Base-by-base conservation (phyloP, 805 yeast genomes). In the Ascoidea rubescens region DNA sequence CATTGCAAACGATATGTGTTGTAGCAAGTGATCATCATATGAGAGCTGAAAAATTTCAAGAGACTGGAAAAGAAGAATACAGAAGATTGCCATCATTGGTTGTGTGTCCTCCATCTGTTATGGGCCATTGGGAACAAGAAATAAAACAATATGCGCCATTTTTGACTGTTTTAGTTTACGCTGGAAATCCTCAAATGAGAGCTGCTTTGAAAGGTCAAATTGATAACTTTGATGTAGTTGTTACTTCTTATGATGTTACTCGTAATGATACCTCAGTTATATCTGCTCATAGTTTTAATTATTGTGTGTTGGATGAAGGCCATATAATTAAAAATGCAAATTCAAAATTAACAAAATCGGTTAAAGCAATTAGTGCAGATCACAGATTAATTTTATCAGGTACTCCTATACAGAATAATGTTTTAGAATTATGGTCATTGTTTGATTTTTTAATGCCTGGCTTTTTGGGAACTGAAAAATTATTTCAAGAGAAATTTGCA, bases 381-480 rank as follows among this genome's bases (percentile, higher is more conserved):
- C 99, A 93, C 67, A 71, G 99, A 51, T 74, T 93, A 57, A 83
- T 93, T 46, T 72, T 93, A 55, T 87, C 98, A 0, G 99, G 99
- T 60, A 93, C 99, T 0, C 99, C 99, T 12, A 93, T 93, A 60
- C 99, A 93, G 66, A 93, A 93, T 64, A 93, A 93, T 62, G 99
- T 93, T 2, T 73, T 93, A 47, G 99, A 93, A 66, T 71, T 93
- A 56, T 93, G 99, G 99, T 93, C 99, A 4, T 71, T 93, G 61
- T 93, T 93, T 71, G 99, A 93, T 66, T 93, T 89, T 66, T 73
- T 93, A 65, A 93, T 93, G 99, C 99, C 99, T 1, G 99, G 99
- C 0, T 93, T 93, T 62, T 71, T 93, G 57, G 99, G 99, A 12
- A 82, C 95, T 2, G 99, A 93, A 62, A 91, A 89, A 66, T 77